phyloP scores from a whole-genome alignment of 768 basidiomycete species.

The Tulasnella sp. region DNA sequence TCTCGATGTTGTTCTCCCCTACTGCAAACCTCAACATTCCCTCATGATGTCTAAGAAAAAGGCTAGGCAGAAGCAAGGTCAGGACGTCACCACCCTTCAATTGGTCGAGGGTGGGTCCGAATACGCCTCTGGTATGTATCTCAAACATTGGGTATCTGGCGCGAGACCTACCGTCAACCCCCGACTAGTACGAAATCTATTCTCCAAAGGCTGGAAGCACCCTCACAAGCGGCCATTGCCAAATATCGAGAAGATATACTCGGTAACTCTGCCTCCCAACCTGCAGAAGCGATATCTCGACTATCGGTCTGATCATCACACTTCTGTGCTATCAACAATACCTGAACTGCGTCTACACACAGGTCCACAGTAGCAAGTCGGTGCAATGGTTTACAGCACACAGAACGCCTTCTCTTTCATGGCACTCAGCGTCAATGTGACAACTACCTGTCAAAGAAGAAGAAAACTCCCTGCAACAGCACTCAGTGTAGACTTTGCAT shows the following conservation, averaged over 20 bases:
- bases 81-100: neutral
- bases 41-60: too few species aligned
- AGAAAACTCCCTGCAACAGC: neutral
- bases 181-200: neutral
- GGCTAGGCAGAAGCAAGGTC: too few species aligned
- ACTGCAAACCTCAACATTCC: neutral
- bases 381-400: neutral
- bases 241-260: neutral
- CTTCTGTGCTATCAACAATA: neutral
- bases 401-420: neutral
- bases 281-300: neutral
- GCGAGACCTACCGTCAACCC: neutral
- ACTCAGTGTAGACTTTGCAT: neutral
- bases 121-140: neutral
- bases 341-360: neutral
- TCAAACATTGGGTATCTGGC: too few species aligned
- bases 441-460: neutral
- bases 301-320: neutral
- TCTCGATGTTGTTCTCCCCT: neutral
- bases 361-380: neutral
- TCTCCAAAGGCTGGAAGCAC: conserved; percentile 7
- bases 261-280: neutral
- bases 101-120: neutral
- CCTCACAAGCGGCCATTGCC: neutral
- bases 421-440: neutral